Evolutionary conservation across 352 stramenopile genomes (phyloP).

Genomic region (Phytophthora capsici): DNA sequence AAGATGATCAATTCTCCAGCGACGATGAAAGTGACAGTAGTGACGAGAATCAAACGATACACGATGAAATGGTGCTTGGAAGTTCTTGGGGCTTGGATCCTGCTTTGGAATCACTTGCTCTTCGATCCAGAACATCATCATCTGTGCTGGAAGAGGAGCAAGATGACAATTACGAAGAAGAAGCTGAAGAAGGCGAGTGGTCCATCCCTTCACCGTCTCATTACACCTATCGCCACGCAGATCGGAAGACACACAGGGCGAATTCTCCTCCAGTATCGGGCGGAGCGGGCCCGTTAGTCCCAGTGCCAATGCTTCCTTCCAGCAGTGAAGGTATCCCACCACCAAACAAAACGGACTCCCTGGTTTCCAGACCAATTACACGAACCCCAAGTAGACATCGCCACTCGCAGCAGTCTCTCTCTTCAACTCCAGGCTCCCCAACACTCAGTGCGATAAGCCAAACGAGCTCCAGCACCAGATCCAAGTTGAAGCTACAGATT

Average conservation of each 20-base stretch:
- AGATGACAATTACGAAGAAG: slow-evolving; percentile 14
- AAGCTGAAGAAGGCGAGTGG: slow-evolving; percentile 25
- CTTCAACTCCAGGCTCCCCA: slow-evolving; percentile 16
- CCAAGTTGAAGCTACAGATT: slow-evolving; percentile 13
- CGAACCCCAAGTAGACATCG: slow-evolving; percentile 24
- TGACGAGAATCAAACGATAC: slow-evolving; percentile 29
- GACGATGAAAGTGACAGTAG: slow-evolving; percentile 32
- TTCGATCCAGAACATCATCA: slow-evolving; percentile 25
- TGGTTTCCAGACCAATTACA: slow-evolving; percentile 11
- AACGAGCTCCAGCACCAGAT: slow-evolving; percentile 26
- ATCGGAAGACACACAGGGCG: slow-evolving; percentile 22
- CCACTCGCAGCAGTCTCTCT: slow-evolving; percentile 24
- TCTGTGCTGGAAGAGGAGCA: slow-evolving; percentile 22
- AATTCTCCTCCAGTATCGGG: slow-evolving; percentile 24
- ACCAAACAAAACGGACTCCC: slow-evolving; percentile 4
- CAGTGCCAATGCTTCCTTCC: slow-evolving; percentile 25
- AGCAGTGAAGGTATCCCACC: slow-evolving; percentile 33
- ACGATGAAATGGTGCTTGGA: slow-evolving; percentile 12
- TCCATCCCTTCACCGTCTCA: slow-evolving; percentile 28
- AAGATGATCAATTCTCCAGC: slow-evolving; percentile 39
- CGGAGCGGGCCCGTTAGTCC: slow-evolving; percentile 19
- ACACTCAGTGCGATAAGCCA: slow-evolving; percentile 28
- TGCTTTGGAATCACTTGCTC: slow-evolving; percentile 8
- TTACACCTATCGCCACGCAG: slow-evolving; percentile 2
- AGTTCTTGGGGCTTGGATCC: slow-evolving; percentile 13